Evolutionary conservation across 345 rosid species (phyloP).

Genomic region (Trapa incisa): DNA sequence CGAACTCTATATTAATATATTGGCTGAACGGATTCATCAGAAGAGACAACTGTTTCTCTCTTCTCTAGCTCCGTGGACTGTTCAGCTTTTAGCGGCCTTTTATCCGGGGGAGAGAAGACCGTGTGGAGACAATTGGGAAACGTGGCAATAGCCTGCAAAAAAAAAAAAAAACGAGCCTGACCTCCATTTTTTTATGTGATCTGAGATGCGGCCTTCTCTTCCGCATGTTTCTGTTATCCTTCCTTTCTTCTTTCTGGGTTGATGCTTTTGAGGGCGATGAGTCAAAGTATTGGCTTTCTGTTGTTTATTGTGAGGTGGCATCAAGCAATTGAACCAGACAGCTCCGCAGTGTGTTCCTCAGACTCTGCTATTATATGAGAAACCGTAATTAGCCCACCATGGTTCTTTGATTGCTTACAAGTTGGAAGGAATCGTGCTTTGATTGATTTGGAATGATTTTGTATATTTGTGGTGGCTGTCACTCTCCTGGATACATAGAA

Average conservation of each 20-base stretch:
- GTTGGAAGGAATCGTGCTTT: not conserved
- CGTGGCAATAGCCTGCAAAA: slow-evolving; percentile 14
- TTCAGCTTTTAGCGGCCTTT: slow-evolving; percentile 25
- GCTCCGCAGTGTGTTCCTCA: not conserved
- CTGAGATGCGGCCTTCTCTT: slow-evolving; percentile 10
- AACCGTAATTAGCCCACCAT: not conserved
- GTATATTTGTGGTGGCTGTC: too few species aligned
- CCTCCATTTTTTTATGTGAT: slow-evolving; percentile 20
- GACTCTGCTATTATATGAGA: not conserved
- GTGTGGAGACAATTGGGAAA: slow-evolving; percentile 27
- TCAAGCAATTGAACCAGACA: not conserved
- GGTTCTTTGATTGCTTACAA: not conserved
- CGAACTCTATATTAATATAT: not conserved
- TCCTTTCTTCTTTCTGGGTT: slow-evolving; percentile 1
- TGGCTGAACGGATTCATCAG: not conserved
- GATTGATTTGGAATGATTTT: not conserved
- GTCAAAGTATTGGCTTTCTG: not conserved
- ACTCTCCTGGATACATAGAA: too few species aligned
- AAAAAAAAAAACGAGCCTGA: slow-evolving; percentile 11
- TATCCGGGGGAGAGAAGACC: slow-evolving; percentile 15
- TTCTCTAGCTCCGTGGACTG: not conserved
- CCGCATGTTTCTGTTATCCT: not conserved
- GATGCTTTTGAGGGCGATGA: not conserved
- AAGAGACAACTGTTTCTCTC: too few species aligned
- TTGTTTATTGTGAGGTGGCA: not conserved